Base-by-base conservation (phyloP, 345 rosid species). In the Erodium maritimum region DNA sequence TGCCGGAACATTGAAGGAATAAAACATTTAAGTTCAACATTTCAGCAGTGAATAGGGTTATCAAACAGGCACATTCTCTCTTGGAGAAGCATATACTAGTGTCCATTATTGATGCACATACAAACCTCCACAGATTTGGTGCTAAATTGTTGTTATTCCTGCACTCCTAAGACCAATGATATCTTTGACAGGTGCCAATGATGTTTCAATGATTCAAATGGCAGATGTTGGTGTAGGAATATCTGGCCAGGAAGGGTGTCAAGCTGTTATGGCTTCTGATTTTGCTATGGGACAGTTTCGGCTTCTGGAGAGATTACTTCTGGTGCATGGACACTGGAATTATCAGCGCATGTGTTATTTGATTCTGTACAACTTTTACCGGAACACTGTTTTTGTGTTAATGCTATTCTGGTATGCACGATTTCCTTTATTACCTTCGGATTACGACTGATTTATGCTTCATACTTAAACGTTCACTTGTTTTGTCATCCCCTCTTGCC, bases 161-260 rank as follows among this genome's bases (percentile, higher is more conserved):
- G n/a, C n/a, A 33, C 50, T 68, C 5, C 52, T 67, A 50, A 71
- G 54, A 69, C 65, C 29, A 17, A 12, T 70, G 58, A 50, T 48
- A 13, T 72, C 61, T 66, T 66, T 25, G 48, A 14, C 65, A 86
- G 95, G 95, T 56, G 95, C 90, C 20, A 83, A 86, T 78, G 95
- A 86, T 77, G 95, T 86, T 67, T 86, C 95, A 46, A 86, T 86
- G 95, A 86, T 86, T 69, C 95, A 86, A 79, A 86, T 86, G 95
- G 95, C 95, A 21, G 95, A 86, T 70, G 95, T 86, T 64, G 95
- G 95, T 58, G 84, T 86, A 56, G 95, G 95, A 62, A 76, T 86
- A 68, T 83, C 87, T 73, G 95, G 95, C 56, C 95, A 86, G 66
- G 95, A 86, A 78, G 95, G 95, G 55, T 82, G 95, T 53, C 95